Base-by-base conservation (phyloP, 306 rosid genomes). In the Oemleria cerasiformis region DNA sequence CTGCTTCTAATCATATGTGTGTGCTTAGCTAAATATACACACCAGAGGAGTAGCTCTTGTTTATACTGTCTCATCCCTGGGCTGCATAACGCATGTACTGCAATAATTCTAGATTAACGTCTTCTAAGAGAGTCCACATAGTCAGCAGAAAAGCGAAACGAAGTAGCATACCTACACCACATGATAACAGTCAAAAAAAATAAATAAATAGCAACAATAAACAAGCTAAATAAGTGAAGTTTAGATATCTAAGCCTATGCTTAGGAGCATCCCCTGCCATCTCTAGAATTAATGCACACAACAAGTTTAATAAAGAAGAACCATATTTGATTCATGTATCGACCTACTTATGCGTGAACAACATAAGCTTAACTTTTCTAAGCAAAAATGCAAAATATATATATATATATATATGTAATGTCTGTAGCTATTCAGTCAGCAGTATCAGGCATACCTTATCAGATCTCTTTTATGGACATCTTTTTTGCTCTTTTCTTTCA, bases 71-170 rank as follows among this genome's bases (percentile, higher is more conserved):
- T 86, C 86, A 58, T 88, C 77, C 84, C 84, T 21, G 96, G 97
- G 76, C 82, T 71, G 84, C 88, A 87, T 81, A 88, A 83, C 11
- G 98, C 98, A 80, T 93, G 96, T 47, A 91, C 86, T 69, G 98
- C 98, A 78, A 85, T 69, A 65, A 93, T 87, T 74, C 80, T 81
- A 74, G 96, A 86, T 80, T 86, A 91, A 72, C 79, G 89, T 79
- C 98, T 88, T 77, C 92, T 90, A 74, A 80, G 68, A 65, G 73
- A 66, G 70, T 91, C 98, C 82, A 83, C 77, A 68, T 86, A 81
- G 65, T 80, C 91, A 80, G 96, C 96, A 65, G 85, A 68, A 81
- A 91, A 93, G 73, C 85, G 86, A 74, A 93, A 93, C 20, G 92
- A 86, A 73, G 87, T 83, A 76, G 94, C 97, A 70, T 93, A 93